phyloP scores from a whole-genome alignment of 345 rosid species.

The Melastoma malabathricum region DNA sequence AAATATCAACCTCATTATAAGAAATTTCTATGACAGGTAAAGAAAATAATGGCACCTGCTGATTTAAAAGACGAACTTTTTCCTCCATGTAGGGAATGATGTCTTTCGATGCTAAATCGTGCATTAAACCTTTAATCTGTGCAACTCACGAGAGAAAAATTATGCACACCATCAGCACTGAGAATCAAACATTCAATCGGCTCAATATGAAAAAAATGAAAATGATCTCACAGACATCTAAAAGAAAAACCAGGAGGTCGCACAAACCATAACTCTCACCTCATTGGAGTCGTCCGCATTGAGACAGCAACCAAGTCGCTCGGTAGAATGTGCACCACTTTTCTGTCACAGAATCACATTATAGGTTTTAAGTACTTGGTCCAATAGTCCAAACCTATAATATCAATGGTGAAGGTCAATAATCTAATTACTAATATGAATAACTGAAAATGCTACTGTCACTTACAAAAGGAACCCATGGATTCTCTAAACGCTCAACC shows the following conservation, averaged over 20 bases:
- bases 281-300: constrained; percentile 58
- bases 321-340: constrained; percentile 30
- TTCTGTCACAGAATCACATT: constrained; percentile 42
- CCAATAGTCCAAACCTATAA: constrained; percentile 4
- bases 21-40: background rate
- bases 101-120: constrained; percentile 80
- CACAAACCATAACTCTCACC: constrained; percentile 20
- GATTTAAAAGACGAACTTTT: constrained; percentile 79
- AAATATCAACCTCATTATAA: background rate
- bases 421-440: too few species aligned
- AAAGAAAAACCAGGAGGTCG: constrained; percentile 9
- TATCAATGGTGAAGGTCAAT: background rate
- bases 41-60: constrained; percentile 41
- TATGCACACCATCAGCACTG: background rate
- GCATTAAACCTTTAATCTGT: constrained; percentile 80
- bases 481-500: constrained; percentile 46
- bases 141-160: background rate
- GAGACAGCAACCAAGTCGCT: constrained; percentile 60
- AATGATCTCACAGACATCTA: constrained; percentile 7
- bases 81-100: constrained; percentile 96
- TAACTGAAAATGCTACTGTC: background rate
- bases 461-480: constrained; percentile 64
- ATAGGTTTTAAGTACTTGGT: constrained; percentile 6
- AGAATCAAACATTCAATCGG: constrained; percentile 10
- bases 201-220: constrained; percentile 6